phyloP scores from a whole-genome alignment of 768 basidiomycete species.

The Thelephora ganbajun region DNA sequence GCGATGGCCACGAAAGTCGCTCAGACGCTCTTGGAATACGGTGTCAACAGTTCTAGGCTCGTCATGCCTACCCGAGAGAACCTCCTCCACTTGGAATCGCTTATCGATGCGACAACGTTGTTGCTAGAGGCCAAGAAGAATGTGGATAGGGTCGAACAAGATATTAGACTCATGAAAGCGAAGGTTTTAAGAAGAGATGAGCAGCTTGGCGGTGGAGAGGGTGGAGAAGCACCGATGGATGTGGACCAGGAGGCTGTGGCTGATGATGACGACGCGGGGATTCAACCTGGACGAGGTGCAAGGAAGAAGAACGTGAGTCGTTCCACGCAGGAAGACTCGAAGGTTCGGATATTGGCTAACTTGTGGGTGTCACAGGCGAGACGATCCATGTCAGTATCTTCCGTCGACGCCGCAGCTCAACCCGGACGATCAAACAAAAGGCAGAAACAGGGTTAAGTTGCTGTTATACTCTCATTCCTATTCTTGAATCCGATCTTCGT shows the following conservation, averaged over 20 bases:
- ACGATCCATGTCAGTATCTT: constrained; percentile 63
- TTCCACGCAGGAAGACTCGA: not conserved
- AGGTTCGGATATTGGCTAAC: not conserved
- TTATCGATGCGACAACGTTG: constrained; percentile 57
- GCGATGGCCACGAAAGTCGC: constrained; percentile 63
- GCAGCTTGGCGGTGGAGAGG: constrained; percentile 24
- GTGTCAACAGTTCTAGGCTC: constrained; percentile 55
- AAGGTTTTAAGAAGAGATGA: constrained; percentile 41
- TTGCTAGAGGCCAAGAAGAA: constrained; percentile 84
- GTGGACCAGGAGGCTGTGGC: constrained; percentile 28
- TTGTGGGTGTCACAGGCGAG: constrained; percentile 25
- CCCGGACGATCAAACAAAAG: constrained; percentile 39
- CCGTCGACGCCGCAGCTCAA: constrained; percentile 46
- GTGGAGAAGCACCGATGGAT: constrained; percentile 33
- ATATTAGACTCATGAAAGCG: constrained; percentile 57
- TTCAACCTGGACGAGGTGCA: constrained; percentile 31
- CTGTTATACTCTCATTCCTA: too few species aligned
- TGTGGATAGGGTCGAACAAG: constrained; percentile 77
- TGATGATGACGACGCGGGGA: constrained; percentile 26
- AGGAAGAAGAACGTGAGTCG: constrained; percentile 33
- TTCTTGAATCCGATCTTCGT: too few species aligned
- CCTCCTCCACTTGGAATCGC: constrained; percentile 51
- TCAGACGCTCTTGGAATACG: constrained; percentile 64
- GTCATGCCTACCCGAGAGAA: constrained; percentile 93
- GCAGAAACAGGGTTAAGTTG: constrained; percentile 25